phyloP scores from a whole-genome alignment of 2,329 filamentous ascomycete species.

The Botrytis fragariae region DNA sequence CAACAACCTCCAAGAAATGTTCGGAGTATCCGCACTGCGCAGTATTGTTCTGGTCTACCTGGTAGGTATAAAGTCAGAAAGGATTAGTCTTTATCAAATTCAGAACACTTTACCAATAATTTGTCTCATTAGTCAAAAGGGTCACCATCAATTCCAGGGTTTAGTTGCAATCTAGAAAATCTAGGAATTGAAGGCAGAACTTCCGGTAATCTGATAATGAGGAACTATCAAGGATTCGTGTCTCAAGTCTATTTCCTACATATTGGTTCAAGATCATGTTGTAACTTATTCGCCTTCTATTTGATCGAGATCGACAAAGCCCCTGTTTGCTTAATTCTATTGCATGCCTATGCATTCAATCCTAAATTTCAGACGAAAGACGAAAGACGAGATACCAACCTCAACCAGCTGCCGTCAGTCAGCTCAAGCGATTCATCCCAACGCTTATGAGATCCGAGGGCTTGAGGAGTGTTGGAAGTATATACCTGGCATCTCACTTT shows the following conservation, averaged over 20 bases:
- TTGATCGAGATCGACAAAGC: conserved; percentile 14
- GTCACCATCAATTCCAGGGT: not conserved
- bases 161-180: not conserved
- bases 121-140: conserved; percentile 1
- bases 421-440: not conserved
- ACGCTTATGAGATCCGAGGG: not conserved
- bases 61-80: not conserved
- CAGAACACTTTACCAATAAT: conserved; percentile 3
- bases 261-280: conserved; percentile 8
- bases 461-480: not conserved
- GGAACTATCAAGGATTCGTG: conserved; percentile 12
- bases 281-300: not conserved
- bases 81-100: not conserved
- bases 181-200: not conserved
- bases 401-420: not conserved
- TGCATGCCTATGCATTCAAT: not conserved
- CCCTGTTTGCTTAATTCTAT: conserved; percentile 6
- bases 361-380: not conserved
- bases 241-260: conserved; percentile 9
- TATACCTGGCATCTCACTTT: not conserved
- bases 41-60: not conserved
- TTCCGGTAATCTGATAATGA: conserved; percentile 10
- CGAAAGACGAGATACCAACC: not conserved
- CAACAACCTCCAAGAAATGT: not conserved
- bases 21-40: not conserved